Evolutionary conservation across 768 basidiomycete species (phyloP), one percentile per base, ranked within the genome.

Genomic region (Leccinum variicolor): DNA sequence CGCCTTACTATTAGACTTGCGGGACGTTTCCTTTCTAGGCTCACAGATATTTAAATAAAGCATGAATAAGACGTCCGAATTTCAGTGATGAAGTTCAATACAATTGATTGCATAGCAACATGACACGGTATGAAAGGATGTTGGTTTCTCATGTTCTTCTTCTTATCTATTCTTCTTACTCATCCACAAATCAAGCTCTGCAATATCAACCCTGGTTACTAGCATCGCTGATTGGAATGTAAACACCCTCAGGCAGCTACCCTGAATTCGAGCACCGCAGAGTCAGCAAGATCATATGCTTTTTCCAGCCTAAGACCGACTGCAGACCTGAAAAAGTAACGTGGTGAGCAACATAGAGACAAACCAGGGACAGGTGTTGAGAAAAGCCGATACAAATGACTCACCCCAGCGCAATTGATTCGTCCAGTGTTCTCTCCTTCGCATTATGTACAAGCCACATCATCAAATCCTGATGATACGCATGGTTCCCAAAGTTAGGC

Each of bases 361-460:
- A 17, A 36, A 17, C 15, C 36, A 9, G 36, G 14, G 17, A n/a
- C 36, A 39, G 17, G 36, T 17, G 17, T 39, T 39, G 17, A 39
- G 8, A 34, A 34, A 34, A 17, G 36, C 17, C 5, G 21, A 23
- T 23, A 39, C 19, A 21, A 45, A 19, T 10, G 21, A 45, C n/a
- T 11, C 21, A 11, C 21, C 21, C 43, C 15, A 45, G 10, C 43
- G 43, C 43, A 23, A 19, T 45, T 21, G 13, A 45, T 45, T 45
- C 43, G n/a, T 45, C 43, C 11, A 81, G 50, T 0, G 74, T 76
- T 4, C 81, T 75, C 56, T 81, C 80, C 61, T 76, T 71, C 6
- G 72, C 64, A 53, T 82, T 80, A 14, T 76, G 62, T n/a, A 71
- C 25, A 23, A 66, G 50, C 75, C 80, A 75, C 81, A 82, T 80